These are phyloP conservation scores for Ceratocystis diversiconidia DNA, from an alignment of 2,329 filamentous ascomycete species.

Conservation along the genomic window DNA sequence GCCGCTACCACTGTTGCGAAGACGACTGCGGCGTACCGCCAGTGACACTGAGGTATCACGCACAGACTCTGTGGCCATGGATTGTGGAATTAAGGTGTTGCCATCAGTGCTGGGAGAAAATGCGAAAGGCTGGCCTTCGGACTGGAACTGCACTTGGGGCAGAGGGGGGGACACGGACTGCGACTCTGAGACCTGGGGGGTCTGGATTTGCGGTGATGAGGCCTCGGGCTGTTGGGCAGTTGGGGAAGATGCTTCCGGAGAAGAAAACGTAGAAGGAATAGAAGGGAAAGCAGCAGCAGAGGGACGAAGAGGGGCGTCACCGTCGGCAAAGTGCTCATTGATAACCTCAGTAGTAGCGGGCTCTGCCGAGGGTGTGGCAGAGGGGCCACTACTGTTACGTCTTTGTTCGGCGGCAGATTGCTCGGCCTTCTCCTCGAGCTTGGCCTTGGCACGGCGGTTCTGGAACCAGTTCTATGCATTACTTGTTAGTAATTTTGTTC, in stretches of 20 bases:
- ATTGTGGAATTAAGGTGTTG: slow-evolving; percentile 7
- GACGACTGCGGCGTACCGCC: slow-evolving; percentile 16
- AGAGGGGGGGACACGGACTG: not conserved
- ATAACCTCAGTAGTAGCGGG: slow-evolving; percentile 15
- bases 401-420: slow-evolving; percentile 29
- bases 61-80: slow-evolving; percentile 20
- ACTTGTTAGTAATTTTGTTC: not conserved
- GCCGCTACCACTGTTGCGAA: slow-evolving; percentile 2
- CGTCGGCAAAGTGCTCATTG: slow-evolving; percentile 26
- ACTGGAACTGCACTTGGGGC: not conserved
- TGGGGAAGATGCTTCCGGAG: slow-evolving; percentile 15
- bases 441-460: slow-evolving; percentile 49
- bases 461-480: slow-evolving; percentile 50
- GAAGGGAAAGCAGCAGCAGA: slow-evolving; percentile 26
- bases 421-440: slow-evolving; percentile 46
- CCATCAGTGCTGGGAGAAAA: not conserved
- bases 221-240: not conserved
- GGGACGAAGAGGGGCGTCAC: slow-evolving; percentile 26
- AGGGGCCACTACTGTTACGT: slow-evolving; percentile 21
- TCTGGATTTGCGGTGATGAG: not conserved
- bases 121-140: not conserved
- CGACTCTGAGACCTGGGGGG: not conserved
- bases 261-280: not conserved
- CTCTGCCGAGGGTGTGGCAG: slow-evolving; percentile 21
- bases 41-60: slow-evolving; percentile 20